Conservation (phyloP, 1,139 yeast genomes). For the Taphrina sp. region DNA sequence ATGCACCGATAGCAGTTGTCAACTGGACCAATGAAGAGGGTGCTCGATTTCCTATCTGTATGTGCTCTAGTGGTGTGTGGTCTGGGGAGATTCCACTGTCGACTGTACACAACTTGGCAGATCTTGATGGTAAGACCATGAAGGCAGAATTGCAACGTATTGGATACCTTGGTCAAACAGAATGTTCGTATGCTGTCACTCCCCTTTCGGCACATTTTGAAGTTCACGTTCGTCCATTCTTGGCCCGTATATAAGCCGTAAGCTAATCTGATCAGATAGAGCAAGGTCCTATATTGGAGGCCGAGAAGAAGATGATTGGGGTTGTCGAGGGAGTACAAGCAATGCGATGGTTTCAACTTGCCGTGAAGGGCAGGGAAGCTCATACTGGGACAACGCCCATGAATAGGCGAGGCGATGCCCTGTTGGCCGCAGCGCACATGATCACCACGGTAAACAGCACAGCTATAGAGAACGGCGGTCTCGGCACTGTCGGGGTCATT, state of each 20-base stretch:
- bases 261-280: conserved; percentile 77
- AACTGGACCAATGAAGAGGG: conserved; percentile 81
- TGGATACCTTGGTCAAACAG: conserved; percentile 58
- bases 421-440: conserved; percentile 58
- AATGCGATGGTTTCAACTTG: conserved; percentile 59
- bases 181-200: conserved; percentile 52
- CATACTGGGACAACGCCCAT: conserved; percentile 80
- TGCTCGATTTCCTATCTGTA: conserved; percentile 66
- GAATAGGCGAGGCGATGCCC: conserved; percentile 59
- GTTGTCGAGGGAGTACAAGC: conserved; percentile 68
- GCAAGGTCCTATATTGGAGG: conserved; percentile 70
- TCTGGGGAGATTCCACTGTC: conserved; percentile 54
- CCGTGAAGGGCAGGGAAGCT: conserved; percentile 59
- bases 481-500: conserved; percentile 61
- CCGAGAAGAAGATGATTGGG: conserved; percentile 57
- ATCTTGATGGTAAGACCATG: conserved; percentile 59
- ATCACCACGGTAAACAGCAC: conserved; percentile 57
- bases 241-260: no score
- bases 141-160: conserved; percentile 58
- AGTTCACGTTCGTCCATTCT: no score
- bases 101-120: conserved; percentile 53
- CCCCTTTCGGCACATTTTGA: conserved; percentile 68
- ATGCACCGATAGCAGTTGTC: conserved; percentile 62
- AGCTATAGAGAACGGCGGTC: conserved; percentile 54
- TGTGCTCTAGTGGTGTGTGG: conserved; percentile 69